These are phyloP conservation scores for Tylopilus intermedius DNA, from an alignment of 768 basidiomycete genomes.

Conservation along the genomic window DNA sequence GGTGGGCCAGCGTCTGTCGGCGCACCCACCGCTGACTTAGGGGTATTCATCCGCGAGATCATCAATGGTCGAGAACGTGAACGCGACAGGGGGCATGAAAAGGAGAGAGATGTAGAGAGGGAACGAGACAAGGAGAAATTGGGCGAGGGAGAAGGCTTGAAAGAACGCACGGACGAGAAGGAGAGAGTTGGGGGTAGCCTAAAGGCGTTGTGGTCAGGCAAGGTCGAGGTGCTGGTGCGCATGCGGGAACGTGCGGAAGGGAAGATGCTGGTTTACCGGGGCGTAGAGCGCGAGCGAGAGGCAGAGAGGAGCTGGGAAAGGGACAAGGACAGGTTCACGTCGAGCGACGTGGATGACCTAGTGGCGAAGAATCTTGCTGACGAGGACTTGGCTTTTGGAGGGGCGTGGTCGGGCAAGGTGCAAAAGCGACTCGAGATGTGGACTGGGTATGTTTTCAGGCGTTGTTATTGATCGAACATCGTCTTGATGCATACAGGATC, in stretches of 20 bases:
- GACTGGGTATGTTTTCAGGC: slow-evolving; percentile 37
- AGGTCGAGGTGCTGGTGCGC: slow-evolving; percentile 23
- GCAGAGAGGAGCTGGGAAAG: slow-evolving; percentile 24
- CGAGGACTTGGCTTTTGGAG: slow-evolving; percentile 31
- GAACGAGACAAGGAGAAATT: slow-evolving; percentile 35
- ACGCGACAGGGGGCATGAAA: slow-evolving; percentile 28
- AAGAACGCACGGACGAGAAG: slow-evolving; percentile 31
- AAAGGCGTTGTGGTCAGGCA: slow-evolving; percentile 32
- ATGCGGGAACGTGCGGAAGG: slow-evolving; percentile 29
- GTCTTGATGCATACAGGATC: slow-evolving; percentile 23
- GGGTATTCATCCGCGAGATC: slow-evolving; percentile 44
- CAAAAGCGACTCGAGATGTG: slow-evolving; percentile 47
- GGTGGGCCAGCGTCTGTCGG: slow-evolving; percentile 39
- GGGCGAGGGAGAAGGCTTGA: slow-evolving; percentile 32
- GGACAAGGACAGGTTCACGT: slow-evolving; percentile 26
- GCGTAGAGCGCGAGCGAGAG: slow-evolving; percentile 26
- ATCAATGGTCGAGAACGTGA: slow-evolving; percentile 30
- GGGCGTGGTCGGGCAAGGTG: slow-evolving; percentile 39
- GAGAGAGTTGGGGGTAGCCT: slow-evolving; percentile 32
- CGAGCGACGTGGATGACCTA: slow-evolving; percentile 29
- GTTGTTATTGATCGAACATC: not conserved
- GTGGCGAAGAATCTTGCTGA: slow-evolving; percentile 23
- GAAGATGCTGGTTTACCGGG: slow-evolving; percentile 9
- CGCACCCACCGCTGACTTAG: slow-evolving; percentile 49
- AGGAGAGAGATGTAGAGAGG: slow-evolving; percentile 31